Evolutionary conservation across 2,329 filamentous ascomycete species (phyloP), one percentile per base, ranked within the genome.

Genomic region (Monilinia vaccinii-corymbosi): DNA sequence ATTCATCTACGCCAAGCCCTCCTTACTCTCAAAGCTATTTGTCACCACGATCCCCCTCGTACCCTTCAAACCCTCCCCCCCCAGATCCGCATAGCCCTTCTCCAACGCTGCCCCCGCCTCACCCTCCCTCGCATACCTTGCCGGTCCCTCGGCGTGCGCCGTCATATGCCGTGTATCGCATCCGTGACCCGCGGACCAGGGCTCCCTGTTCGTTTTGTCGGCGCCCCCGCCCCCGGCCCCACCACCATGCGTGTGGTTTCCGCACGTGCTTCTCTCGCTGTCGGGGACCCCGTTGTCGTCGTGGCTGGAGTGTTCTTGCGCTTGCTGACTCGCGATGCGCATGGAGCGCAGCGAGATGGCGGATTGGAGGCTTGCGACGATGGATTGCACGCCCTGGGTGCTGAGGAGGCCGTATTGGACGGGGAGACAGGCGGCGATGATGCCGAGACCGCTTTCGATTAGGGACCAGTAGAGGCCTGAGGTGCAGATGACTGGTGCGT

Each of bases 331-430:
- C 9, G 21, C 25, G 9, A 18, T 32, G 4, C 48, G n/a, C 11
- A 45, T 36, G 5, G 48, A 53, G 2, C 48, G 56, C 0, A 53
- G 34, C 0, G 56, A 59, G 23, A 59, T 59, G 7, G 48, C 56
- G 4, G 56, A 53, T 45, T 44, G 47, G 0, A 59, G 38, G 6
- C 48, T 53, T 1, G 48, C 56, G 40, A 59, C 50, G 2, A 59
- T 14, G 4, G 56, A 59, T 46, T 59, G 48, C 1, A 53, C 36
- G 16, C 48, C 40, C 1, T 34, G 6, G 1, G 38, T 53, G 4
- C 38, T 59, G n/a, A 59, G 38, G 21, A 59, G 48, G 4, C 48
- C 48, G 38, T 59, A 59, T 59, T 59, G 56, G 1, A 48, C 48
- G 10, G 48, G 56, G 11, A 59, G 56, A 53, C 48, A 46, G 36